Percentiles rank a stretch among this genome's conserved stretches.
These are phyloP conservation scores for Metschnikowia continentalis DNA, from an alignment of 805 yeast genomes.

Conservation along the genomic window DNA sequence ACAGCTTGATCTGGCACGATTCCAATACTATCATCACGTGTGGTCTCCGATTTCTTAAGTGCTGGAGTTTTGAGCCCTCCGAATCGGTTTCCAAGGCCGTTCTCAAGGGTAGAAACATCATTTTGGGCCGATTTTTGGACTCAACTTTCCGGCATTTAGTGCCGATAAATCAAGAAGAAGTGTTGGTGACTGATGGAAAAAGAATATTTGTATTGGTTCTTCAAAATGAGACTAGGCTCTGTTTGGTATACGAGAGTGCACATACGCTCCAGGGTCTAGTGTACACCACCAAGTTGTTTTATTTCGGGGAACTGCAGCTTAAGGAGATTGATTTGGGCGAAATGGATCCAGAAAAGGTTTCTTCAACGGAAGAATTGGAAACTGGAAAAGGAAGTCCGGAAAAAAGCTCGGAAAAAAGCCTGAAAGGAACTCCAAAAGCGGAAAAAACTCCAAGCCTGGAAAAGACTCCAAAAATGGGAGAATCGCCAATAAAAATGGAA, in stretches of 20 bases:
- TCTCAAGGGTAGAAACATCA: conserved; percentile 56
- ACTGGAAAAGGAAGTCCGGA: too few relatives aligned
- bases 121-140: conserved; percentile 47
- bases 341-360: background rate
- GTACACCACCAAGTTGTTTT: background rate
- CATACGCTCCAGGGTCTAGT: background rate
- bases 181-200: conserved; percentile 31
- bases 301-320: background rate
- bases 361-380: background rate
- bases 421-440: too few relatives aligned
- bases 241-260: conserved; percentile 6
- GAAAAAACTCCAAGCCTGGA: too few relatives aligned
- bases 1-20: conserved; percentile 52
- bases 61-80: conserved; percentile 47
- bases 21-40: conserved; percentile 40
- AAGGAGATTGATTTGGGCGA: background rate
- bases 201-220: conserved; percentile 27
- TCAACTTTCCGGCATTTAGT: conserved; percentile 46
- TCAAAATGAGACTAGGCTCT: conserved; percentile 18
- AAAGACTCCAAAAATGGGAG: too few relatives aligned
- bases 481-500: too few relatives aligned
- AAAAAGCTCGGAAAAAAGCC: too few relatives aligned
- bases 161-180: conserved; percentile 31
- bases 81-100: conserved; percentile 4
- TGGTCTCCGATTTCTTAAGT: conserved; percentile 58